Base-by-base conservation (phyloP, 1,284 basidiomycete genomes). In the Macrocystidia cucumis region DNA sequence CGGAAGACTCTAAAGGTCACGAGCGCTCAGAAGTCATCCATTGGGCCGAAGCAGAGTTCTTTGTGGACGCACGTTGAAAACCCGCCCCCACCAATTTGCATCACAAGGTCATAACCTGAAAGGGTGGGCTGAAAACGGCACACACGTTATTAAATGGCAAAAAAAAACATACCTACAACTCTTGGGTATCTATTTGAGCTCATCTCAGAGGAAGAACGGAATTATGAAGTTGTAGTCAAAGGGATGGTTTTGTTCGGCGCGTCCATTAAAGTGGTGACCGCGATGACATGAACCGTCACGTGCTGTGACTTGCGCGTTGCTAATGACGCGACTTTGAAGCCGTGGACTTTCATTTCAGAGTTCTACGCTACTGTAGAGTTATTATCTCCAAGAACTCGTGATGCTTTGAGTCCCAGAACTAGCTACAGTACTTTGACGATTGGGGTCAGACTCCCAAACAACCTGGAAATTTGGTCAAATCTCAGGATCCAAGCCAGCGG, bases 1-100 rank as follows among this genome's bases (percentile, higher is more conserved):
- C 74, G 78, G 52, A 80, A 93, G 9, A 95, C 91, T 33, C 89
- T 92, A 47, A n/a, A n/a, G n/a, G n/a, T n/a, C n/a, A n/a, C n/a
- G n/a, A n/a, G n/a, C n/a, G 0, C 32, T 9, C 13, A 17, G 16
- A 12, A 13, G 14, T 13, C 2, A 13, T 17, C 29, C 24, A 32
- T 16, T 4, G 12, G 21, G 6, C 13, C 9, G 11, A 9, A 23
- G 20, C 3, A 16, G 32, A 26, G 30, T 8, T n/a, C n/a, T n/a
- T n/a, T 18, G 9, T 16, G 9, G 31, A 44, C 71, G 50, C 45
- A 87, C 88, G 69, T 82, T 18, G 87, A 87, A 59, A 91, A 91
- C 2, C 84, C 86, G 13, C 90, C 90, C 0, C 84, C 85, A 2
- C 87, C 90, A 32, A 92, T 82, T 56, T 81, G 71, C 44, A 84